A percentile compares a stretch with the other conserved stretches of the same genome.
Conservation (phyloP, 2,329 filamentous ascomycete species). For the Penicillium olsonii region DNA sequence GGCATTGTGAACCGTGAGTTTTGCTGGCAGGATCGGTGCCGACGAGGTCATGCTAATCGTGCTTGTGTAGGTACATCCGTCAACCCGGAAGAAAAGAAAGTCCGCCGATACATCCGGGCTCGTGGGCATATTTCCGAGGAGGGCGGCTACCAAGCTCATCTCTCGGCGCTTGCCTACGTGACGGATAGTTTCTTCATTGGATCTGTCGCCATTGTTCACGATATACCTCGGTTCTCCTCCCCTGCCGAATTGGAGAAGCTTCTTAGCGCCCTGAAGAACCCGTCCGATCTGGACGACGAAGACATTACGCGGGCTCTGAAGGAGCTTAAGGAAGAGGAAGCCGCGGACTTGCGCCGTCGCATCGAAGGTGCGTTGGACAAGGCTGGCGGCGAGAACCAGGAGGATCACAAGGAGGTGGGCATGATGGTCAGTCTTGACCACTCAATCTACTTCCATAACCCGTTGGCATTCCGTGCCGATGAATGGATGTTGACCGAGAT, state of each 20-base stretch:
- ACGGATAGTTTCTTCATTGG: constrained; percentile 92
- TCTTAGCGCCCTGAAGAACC: constrained; percentile 44
- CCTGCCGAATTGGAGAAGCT: constrained; percentile 46
- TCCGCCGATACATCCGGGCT: constrained; percentile 55
- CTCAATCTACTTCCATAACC: constrained; percentile 55
- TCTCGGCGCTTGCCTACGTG: constrained; percentile 89
- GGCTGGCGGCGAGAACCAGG: constrained; percentile 24
- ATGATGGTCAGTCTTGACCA: constrained; percentile 57
- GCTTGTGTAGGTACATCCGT: constrained; percentile 39
- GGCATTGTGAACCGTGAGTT: constrained; percentile 58
- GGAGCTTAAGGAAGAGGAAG: constrained; percentile 46
- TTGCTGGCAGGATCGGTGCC: neutral
- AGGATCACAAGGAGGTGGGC: constrained; percentile 41
- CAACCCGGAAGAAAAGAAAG: constrained; percentile 66
- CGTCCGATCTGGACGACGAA: constrained; percentile 46
- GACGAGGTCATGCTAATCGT: neutral
- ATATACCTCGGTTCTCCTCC: constrained; percentile 71
- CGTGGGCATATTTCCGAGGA: constrained; percentile 68
- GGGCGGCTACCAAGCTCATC: constrained; percentile 77
- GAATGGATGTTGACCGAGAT: constrained; percentile 55
- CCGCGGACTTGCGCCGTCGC: constrained; percentile 39
- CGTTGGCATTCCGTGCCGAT: constrained; percentile 50
- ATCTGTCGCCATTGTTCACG: constrained; percentile 78
- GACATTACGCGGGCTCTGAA: constrained; percentile 41
- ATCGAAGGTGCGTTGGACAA: constrained; percentile 37